These are phyloP conservation scores for Populus hybrid DNA, from an alignment of 441 rosid genomes.

Conservation along the genomic window DNA sequence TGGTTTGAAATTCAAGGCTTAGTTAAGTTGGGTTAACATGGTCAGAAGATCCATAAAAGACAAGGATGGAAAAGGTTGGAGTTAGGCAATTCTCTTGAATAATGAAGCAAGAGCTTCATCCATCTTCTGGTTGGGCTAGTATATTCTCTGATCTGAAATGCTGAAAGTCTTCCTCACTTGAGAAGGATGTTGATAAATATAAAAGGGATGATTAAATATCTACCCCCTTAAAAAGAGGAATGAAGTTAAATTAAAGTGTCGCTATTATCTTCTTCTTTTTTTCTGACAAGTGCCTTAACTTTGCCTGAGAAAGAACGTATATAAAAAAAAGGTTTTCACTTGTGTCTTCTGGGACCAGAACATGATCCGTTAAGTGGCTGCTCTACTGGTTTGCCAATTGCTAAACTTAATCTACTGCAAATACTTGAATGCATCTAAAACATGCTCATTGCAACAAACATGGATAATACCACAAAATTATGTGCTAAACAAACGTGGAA, in stretches of 20 bases:
- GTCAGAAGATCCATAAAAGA: neutral
- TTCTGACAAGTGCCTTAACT: neutral
- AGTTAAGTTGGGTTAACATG: neutral
- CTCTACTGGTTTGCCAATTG: neutral
- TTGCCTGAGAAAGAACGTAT: neutral
- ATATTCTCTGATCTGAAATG: neutral
- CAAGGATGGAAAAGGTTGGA: neutral
- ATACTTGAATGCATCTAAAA: neutral
- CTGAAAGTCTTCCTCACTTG: neutral
- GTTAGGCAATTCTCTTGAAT: neutral
- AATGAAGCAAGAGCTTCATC: neutral
- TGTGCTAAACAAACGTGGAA: conserved; percentile 10
- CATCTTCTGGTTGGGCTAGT: neutral
- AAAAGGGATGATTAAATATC: neutral
- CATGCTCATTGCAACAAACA: conserved; percentile 3
- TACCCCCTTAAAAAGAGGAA: neutral
- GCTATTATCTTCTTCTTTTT: too few relatives aligned
- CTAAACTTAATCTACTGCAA: neutral
- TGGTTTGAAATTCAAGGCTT: neutral
- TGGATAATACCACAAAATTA: neutral
- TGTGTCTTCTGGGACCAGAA: neutral
- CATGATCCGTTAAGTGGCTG: neutral
- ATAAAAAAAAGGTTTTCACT: neutral
- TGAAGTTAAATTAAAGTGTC: neutral
- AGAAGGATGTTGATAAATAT: neutral